Conservation (phyloP, 257 asterid genomes). For the Solanum paucissectum region DNA sequence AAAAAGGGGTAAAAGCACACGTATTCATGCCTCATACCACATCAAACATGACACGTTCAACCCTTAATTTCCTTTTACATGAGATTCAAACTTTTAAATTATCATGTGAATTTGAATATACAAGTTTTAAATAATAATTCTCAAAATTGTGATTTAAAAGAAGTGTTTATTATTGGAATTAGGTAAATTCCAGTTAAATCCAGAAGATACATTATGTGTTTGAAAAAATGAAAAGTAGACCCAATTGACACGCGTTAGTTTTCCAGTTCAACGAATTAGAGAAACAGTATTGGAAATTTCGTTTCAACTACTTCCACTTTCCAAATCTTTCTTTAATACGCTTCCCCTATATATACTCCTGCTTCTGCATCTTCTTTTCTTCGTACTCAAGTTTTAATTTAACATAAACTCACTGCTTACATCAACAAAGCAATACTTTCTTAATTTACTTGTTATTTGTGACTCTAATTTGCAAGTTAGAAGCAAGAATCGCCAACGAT, state of each 20-base stretch:
- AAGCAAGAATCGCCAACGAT: not conserved
- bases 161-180: not conserved
- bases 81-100: not conserved
- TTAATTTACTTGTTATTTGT: not conserved
- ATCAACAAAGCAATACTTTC: not conserved
- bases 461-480: not conserved
- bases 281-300: not conserved
- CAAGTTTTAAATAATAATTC: no score
- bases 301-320: not conserved
- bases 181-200: not conserved
- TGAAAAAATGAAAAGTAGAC: not conserved
- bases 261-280: not conserved
- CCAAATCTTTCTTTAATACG: not conserved
- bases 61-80: not conserved
- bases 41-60: not conserved
- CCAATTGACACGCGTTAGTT: not conserved
- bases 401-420: not conserved
- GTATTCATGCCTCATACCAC: not conserved
- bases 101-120: no score
- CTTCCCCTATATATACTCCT: not conserved
- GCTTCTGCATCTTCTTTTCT: not conserved
- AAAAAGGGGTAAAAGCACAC: not conserved
- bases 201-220: not conserved
- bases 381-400: not conserved
- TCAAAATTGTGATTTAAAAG: no score